Evolutionary conservation across 768 basidiomycete species (phyloP).

Genomic region (Sistotremastrum niveocremeum): DNA sequence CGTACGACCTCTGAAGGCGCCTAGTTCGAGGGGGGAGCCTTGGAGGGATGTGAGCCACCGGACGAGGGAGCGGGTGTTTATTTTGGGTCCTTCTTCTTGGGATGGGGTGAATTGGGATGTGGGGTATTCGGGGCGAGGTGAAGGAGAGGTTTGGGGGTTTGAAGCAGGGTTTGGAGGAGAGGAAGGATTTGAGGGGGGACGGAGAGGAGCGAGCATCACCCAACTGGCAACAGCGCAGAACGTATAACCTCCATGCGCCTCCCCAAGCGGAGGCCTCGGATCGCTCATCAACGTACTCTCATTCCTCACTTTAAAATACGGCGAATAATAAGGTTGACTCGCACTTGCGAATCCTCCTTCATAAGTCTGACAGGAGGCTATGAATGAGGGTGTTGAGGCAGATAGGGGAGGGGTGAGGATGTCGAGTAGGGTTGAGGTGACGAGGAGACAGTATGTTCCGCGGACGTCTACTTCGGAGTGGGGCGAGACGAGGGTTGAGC

Average conservation of each 20-base stretch:
- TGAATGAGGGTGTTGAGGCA: slow-evolving; percentile 57
- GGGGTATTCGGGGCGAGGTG: neutral
- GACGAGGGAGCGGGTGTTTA: slow-evolving; percentile 49
- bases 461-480: slow-evolving; percentile 91
- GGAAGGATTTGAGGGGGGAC: slow-evolving; percentile 10
- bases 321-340: slow-evolving; percentile 51
- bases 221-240: slow-evolving; percentile 85
- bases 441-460: slow-evolving; percentile 89
- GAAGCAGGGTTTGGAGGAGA: too few relatives aligned
- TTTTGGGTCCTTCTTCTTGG: slow-evolving; percentile 19
- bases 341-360: slow-evolving; percentile 89
- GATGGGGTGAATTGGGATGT: neutral
- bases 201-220: slow-evolving; percentile 57
- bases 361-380: slow-evolving; percentile 90
- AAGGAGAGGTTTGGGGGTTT: neutral
- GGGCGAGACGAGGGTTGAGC: slow-evolving; percentile 80
- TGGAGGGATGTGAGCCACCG: slow-evolving; percentile 85
- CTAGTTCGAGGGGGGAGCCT: slow-evolving; percentile 66
- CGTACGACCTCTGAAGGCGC: slow-evolving; percentile 85
- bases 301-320: neutral
- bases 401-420: slow-evolving; percentile 83
- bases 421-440: slow-evolving; percentile 69
- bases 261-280: slow-evolving; percentile 71
- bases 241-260: slow-evolving; percentile 96
- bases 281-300: slow-evolving; percentile 20